Evolutionary conservation across 169 alveolate genomes (phyloP), one percentile per base, ranked within the genome.

Genomic region (Eimeria maxima): DNA sequence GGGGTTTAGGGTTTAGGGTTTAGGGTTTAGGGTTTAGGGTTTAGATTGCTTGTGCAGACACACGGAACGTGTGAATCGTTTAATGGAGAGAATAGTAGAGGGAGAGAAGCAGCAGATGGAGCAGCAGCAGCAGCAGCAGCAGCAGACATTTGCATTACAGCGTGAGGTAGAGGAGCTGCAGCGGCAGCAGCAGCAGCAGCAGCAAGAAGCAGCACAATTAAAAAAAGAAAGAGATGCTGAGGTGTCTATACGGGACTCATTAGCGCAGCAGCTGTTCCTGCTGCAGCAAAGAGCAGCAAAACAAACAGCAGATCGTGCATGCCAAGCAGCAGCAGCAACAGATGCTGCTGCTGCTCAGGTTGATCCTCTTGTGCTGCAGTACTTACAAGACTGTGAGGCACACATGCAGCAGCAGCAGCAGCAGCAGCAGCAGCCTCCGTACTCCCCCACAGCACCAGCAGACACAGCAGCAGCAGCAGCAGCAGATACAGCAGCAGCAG

Each of bases 151-250:
- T 45, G 89, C 89, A 27, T 29, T 78, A 65, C 89, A 27, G 29
- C 33, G 89, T 0, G 89, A 78, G 89, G 22, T 57, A 57, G 89
- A 78, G 38, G 89, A 78, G 65, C 89, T 78, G 65, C 89, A 78
- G 89, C 60, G 89, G 89, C 89, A 78, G 89, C 60, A 78, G 89
- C 89, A 44, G 65, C 89, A 78, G 65, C 89, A 78, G 67, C 89
- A 78, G 65, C 67, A 78, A 45, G 89, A 78, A 38, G 47, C 65
- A 78, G 89, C 60, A 38, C 67, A 78, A 29, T 18, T 45, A 42
- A 18, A 47, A 65, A 60, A 42, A 38, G 89, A 33, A 18, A 78
- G 65, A 29, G 89, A 78, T 44, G 11, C 22, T 20, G 89, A 78
- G 33, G 29, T 78, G 5, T 22, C 18, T 6, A 29, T 22, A 7